Evolutionary conservation across 257 asterid genomes (phyloP).

Genomic region (Eustoma russellianum): DNA sequence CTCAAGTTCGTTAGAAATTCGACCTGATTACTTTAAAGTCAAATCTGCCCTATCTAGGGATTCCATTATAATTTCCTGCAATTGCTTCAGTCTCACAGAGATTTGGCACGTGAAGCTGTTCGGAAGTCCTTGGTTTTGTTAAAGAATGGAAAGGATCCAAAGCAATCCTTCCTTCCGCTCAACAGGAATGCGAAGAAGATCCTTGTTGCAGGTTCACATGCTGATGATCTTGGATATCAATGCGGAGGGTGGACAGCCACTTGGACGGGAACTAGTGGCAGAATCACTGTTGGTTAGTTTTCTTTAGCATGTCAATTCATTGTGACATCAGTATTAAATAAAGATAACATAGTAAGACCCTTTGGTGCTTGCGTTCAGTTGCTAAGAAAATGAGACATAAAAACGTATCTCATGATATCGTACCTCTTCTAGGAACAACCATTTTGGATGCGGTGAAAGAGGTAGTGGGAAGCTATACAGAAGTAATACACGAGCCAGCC

Average conservation of each 20-base stretch:
- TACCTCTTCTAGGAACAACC: slow-evolving; percentile 47
- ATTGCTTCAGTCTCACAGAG: slow-evolving; percentile 45
- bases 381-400: no score
- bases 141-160: slow-evolving; percentile 83
- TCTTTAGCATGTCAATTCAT: no score
- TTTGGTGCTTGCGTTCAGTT: no score
- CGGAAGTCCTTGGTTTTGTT: slow-evolving; percentile 80
- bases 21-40: no score
- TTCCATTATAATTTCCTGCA: not conserved
- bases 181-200: slow-evolving; percentile 62
- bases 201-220: slow-evolving; percentile 87
- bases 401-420: not conserved
- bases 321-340: no score
- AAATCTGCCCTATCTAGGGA: no score
- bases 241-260: slow-evolving; percentile 97
- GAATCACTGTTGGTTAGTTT: slow-evolving; percentile 69
- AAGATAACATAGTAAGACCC: no score
- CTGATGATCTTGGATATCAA: slow-evolving; percentile 95
- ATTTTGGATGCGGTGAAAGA: slow-evolving; percentile 68
- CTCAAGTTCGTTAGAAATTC: no score
- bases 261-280: slow-evolving; percentile 84
- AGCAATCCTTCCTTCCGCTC: slow-evolving; percentile 72
- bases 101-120: slow-evolving; percentile 86
- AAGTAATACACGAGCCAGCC: slow-evolving; percentile 43
- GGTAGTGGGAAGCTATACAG: slow-evolving; percentile 41